Evolutionary conservation across 352 stramenopile species (phyloP).

Genomic region (Phytopythium montanum): DNA sequence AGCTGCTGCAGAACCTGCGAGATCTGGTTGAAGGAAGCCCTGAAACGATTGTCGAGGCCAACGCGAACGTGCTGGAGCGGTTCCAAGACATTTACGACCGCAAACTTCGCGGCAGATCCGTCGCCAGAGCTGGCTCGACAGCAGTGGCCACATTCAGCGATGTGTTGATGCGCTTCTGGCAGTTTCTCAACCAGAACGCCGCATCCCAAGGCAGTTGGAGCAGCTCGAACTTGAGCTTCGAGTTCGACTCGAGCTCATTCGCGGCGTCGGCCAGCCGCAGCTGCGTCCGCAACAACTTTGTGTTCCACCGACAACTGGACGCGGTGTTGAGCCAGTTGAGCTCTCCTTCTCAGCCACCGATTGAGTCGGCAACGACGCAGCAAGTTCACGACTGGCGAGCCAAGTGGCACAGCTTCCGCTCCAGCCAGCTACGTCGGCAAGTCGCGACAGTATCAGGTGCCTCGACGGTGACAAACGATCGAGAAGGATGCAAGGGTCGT

Average conservation of each 20-base stretch:
- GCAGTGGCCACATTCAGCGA: not conserved
- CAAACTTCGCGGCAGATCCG: not conserved
- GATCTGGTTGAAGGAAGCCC: not conserved
- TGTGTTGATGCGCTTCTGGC: not conserved
- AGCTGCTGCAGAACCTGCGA: not conserved
- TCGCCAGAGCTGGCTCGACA: not conserved
- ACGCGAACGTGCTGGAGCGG: not conserved
- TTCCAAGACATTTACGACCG: constrained; percentile 2
- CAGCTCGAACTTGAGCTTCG: not conserved
- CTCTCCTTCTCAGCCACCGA: not conserved
- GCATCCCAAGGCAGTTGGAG: not conserved
- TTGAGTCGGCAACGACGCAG: not conserved
- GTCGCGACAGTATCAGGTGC: not conserved
- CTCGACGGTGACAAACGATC: not conserved
- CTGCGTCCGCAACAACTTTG: constrained; percentile 6
- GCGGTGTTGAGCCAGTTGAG: not conserved
- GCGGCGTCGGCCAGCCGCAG: not conserved
- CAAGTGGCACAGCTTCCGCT: not conserved
- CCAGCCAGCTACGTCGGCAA: not conserved
- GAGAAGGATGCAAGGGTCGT: not conserved
- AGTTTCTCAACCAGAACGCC: not conserved
- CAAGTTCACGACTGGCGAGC: constrained; percentile 2
- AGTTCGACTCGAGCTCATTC: not conserved
- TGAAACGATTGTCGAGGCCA: not conserved
- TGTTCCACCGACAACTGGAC: constrained; percentile 4